phyloP scores from a whole-genome alignment of 2,329 filamentous ascomycete genomes.

The Exophiala spinifera region DNA sequence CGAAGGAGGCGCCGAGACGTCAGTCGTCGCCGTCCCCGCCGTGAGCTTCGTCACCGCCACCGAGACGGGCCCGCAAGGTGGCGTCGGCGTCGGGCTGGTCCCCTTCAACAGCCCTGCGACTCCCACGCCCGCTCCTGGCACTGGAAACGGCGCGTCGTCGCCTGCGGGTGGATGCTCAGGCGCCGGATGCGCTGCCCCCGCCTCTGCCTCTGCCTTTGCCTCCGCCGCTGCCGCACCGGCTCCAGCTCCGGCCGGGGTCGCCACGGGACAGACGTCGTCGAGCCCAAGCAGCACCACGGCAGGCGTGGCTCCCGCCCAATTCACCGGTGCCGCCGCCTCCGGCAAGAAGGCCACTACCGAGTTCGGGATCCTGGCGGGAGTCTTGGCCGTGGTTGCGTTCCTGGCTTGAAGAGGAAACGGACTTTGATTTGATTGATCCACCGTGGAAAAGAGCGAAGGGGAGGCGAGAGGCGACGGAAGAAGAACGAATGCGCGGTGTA shows the following conservation, averaged over 20 bases:
- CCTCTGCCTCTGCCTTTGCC: too few species aligned
- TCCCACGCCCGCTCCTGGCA: background rate
- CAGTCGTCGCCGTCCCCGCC: constrained; percentile 45
- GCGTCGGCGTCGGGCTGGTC: constrained; percentile 17
- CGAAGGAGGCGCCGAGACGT: constrained; percentile 28
- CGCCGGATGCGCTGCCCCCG: background rate
- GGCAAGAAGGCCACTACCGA: constrained; percentile 35
- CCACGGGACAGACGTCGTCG: background rate
- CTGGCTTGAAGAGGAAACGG: constrained; percentile 12
- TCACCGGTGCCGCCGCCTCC: constrained; percentile 35
- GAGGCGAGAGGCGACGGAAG: too few species aligned
- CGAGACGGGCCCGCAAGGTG: constrained; percentile 24
- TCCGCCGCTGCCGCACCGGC: constrained; percentile 1
- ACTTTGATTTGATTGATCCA: background rate
- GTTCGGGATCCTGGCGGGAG: constrained; percentile 15
- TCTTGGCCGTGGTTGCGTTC: constrained; percentile 23
- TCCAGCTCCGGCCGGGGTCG: background rate
- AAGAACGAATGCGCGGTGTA: too few species aligned
- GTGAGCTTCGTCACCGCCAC: constrained; percentile 42
- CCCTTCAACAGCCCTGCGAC: constrained; percentile 12
- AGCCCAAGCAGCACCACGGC: constrained; percentile 1
- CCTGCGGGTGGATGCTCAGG: background rate
- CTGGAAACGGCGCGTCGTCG: background rate
- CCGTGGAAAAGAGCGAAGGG: too few species aligned
- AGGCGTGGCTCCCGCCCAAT: constrained; percentile 35